These are phyloP conservation scores for Austroboletus rostrupii DNA, from an alignment of 1,284 basidiomycete genomes.

Conservation along the genomic window DNA sequence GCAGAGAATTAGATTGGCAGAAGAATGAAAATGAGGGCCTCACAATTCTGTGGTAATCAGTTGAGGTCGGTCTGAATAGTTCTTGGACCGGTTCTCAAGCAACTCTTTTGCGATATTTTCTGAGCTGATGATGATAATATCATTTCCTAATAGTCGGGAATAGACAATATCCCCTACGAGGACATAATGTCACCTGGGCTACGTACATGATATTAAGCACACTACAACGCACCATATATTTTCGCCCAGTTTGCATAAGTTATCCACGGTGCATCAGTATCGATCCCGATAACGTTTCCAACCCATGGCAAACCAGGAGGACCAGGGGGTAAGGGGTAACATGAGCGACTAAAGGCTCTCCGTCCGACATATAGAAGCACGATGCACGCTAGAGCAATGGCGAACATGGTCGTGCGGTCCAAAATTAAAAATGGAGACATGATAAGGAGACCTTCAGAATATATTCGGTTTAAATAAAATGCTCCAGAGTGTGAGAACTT, in stretches of 20 bases:
- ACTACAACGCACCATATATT: constrained; percentile 8
- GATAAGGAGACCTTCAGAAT: too few relatives aligned
- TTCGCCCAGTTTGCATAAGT: constrained; percentile 10
- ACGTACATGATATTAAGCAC: not conserved
- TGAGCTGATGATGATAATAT: not conserved
- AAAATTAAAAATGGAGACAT: too few relatives aligned
- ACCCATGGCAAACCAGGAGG: constrained; percentile 9
- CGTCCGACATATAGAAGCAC: too few relatives aligned
- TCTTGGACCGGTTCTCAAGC: not conserved
- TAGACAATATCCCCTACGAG: not conserved
- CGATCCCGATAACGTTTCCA: constrained; percentile 4
- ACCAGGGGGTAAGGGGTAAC: constrained; percentile 3
- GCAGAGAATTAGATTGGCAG: not conserved
- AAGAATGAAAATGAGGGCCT: not conserved
- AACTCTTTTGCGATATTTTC: not conserved
- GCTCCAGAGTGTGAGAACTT: too few relatives aligned
- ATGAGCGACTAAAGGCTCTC: too few relatives aligned
- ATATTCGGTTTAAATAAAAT: too few relatives aligned
- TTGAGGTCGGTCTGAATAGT: not conserved
- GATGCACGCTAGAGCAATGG: too few relatives aligned
- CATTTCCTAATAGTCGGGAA: not conserved
- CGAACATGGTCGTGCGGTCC: too few relatives aligned
- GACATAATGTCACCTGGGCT: not conserved
- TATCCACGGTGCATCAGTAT: constrained; percentile 3
- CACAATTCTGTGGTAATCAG: not conserved